A percentile compares a stretch with the other conserved stretches of the same genome.
Evolutionary conservation across 1,284 basidiomycete genomes (phyloP).

Genomic region (Ganoderma lucidum): DNA sequence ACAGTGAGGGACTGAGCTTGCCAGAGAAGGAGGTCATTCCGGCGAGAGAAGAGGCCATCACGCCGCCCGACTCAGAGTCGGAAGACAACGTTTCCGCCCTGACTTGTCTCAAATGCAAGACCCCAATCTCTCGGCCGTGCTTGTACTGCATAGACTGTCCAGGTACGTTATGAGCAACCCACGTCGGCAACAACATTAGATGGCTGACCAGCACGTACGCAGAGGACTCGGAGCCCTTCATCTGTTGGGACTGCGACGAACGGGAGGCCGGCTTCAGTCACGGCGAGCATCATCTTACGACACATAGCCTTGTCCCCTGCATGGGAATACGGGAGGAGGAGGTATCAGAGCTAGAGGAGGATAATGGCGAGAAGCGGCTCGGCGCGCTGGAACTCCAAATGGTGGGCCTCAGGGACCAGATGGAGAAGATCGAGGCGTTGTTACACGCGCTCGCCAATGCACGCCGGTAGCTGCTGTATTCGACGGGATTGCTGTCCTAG

Average conservation of each 20-base stretch:
- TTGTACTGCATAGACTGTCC: slow-evolving; percentile 42
- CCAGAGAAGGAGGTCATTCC: neutral
- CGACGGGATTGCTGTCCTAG: too few species aligned
- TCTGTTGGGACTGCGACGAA: slow-evolving; percentile 33
- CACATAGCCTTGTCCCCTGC: slow-evolving; percentile 37
- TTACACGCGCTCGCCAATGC: neutral
- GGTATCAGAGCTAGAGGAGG: neutral
- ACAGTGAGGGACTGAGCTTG: neutral
- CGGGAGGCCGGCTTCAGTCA: slow-evolving; percentile 20
- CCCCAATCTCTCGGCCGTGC: slow-evolving; percentile 30
- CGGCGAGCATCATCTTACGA: slow-evolving; percentile 14
- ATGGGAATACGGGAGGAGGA: slow-evolving; percentile 19
- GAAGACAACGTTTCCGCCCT: slow-evolving; percentile 8
- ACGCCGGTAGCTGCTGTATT: neutral
- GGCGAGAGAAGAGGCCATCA: neutral
- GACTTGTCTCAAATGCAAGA: slow-evolving; percentile 27
- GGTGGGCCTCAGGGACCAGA: neutral
- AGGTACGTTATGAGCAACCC: slow-evolving; percentile 11
- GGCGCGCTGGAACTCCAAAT: slow-evolving; percentile 36
- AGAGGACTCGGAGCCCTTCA: slow-evolving; percentile 24
- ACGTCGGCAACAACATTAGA: neutral
- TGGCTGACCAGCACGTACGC: neutral
- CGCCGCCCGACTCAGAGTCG: slow-evolving; percentile 8
- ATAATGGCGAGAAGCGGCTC: slow-evolving; percentile 27
- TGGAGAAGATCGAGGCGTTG: neutral